Conservation (phyloP, 2,329 filamentous ascomycete species). For the Exophiala xenobiotica region DNA sequence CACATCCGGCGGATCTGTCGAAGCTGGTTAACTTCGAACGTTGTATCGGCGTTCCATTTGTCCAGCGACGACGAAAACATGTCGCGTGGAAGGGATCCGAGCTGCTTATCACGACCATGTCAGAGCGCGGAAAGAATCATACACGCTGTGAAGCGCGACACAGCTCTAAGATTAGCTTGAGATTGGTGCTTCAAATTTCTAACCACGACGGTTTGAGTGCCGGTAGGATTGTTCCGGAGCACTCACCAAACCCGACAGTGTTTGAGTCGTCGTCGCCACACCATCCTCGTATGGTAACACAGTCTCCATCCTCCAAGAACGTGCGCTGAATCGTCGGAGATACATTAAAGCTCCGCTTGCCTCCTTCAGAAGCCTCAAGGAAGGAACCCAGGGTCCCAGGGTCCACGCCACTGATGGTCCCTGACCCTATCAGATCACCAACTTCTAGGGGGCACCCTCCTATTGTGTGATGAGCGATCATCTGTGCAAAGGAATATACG, state of each 20-base stretch:
- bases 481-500: slow-evolving; percentile 78
- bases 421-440: slow-evolving; percentile 73
- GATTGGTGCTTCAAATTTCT: no score
- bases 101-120: no score
- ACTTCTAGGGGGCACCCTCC: slow-evolving; percentile 71
- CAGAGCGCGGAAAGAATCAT: no score
- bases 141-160: no score
- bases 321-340: slow-evolving; percentile 63
- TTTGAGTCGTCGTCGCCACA: slow-evolving; percentile 61
- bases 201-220: no score
- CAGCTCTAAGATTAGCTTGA: no score
- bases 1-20: no score
- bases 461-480: slow-evolving; percentile 74
- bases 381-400: slow-evolving; percentile 63
- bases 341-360: slow-evolving; percentile 63
- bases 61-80: no score
- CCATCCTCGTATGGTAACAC: slow-evolving; percentile 62
- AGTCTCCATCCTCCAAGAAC: slow-evolving; percentile 74
- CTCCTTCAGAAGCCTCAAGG: slow-evolving; percentile 68
- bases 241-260: slow-evolving; percentile 74
- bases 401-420: slow-evolving; percentile 68
- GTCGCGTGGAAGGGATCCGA: no score
- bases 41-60: no score
- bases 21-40: no score
- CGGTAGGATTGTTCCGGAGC: slow-evolving; percentile 60